These are phyloP conservation scores for Fusarium nelsonii DNA, from an alignment of 2,329 filamentous ascomycete species.

Conservation along the genomic window DNA sequence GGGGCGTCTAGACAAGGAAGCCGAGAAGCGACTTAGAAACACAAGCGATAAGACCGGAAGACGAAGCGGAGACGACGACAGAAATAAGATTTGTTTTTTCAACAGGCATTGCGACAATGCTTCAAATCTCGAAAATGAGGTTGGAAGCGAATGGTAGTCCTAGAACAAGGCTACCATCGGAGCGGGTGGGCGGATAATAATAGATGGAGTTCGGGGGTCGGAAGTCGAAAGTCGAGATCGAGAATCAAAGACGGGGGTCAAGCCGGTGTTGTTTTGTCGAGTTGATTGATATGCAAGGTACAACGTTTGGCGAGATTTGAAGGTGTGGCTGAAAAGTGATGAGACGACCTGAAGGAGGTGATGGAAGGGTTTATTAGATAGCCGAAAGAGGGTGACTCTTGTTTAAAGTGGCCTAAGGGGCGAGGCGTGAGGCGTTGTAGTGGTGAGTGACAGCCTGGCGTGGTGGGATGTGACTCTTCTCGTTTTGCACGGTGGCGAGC, in stretches of 20 bases:
- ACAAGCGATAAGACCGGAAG: slow-evolving; percentile 69
- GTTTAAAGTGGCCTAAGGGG: slow-evolving; percentile 52
- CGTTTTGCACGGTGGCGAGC: slow-evolving; percentile 53
- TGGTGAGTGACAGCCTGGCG: slow-evolving; percentile 47
- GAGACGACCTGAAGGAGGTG: slow-evolving; percentile 42
- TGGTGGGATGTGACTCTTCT: slow-evolving; percentile 55
- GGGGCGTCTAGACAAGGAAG: slow-evolving; percentile 59
- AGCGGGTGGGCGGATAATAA: slow-evolving; percentile 26
- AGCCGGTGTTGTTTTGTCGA: slow-evolving; percentile 27
- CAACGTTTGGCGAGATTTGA: slow-evolving; percentile 40
- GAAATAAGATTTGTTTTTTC: slow-evolving; percentile 63
- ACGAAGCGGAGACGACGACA: slow-evolving; percentile 74
- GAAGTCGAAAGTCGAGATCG: slow-evolving; percentile 9
- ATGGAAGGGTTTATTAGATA: slow-evolving; percentile 49
- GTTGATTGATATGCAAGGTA: slow-evolving; percentile 49
- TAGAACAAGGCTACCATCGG: slow-evolving; percentile 54
- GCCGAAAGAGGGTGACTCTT: slow-evolving; percentile 52
- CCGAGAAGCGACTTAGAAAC: slow-evolving; percentile 61
- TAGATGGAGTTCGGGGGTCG: slow-evolving; percentile 25
- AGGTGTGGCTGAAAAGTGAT: slow-evolving; percentile 44
- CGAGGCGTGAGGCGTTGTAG: slow-evolving; percentile 49
- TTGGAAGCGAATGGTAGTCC: slow-evolving; percentile 48
- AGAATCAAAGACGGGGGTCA: slow-evolving; percentile 34
- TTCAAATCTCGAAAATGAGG: slow-evolving; percentile 47
- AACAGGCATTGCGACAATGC: slow-evolving; percentile 69